Evolutionary conservation across 768 basidiomycete genomes (phyloP).

Genomic region (Trametes punicea): DNA sequence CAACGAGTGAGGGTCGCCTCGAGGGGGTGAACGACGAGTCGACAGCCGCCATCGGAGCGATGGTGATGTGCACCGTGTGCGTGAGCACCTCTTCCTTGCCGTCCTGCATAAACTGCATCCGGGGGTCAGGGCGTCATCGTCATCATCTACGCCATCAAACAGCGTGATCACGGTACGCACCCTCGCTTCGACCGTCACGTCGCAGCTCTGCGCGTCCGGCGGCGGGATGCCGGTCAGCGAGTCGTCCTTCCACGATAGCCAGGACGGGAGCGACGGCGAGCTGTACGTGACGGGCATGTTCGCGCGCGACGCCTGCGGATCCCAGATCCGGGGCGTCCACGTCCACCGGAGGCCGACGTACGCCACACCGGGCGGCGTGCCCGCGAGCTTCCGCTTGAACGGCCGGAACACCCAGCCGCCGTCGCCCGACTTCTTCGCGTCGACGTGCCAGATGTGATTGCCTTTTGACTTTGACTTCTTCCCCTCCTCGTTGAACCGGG

Average conservation of each 20-base stretch:
- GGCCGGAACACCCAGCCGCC: slow-evolving; percentile 85
- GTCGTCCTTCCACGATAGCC: slow-evolving; percentile 87
- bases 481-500: slow-evolving; percentile 97
- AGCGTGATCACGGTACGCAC: slow-evolving; percentile 39
- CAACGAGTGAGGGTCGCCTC: slow-evolving; percentile 46
- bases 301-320: slow-evolving; percentile 85
- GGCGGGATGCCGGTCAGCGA: slow-evolving; percentile 79
- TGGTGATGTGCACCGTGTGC: slow-evolving; percentile 65
- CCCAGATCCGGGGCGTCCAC: slow-evolving; percentile 95
- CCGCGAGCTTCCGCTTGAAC: slow-evolving; percentile 85
- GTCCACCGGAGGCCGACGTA: slow-evolving; percentile 79
- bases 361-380: slow-evolving; percentile 75
- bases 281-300: slow-evolving; percentile 76
- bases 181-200: slow-evolving; percentile 72
- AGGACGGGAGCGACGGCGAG: slow-evolving; percentile 78
- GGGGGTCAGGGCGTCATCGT: slow-evolving; percentile 13
- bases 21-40: slow-evolving; percentile 43
- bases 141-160: slow-evolving; percentile 5
- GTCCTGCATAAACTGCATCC: slow-evolving; percentile 61
- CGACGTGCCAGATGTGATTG: slow-evolving; percentile 99
- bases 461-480: slow-evolving; percentile 99
- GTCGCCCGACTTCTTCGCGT: slow-evolving; percentile 77
- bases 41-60: slow-evolving; percentile 61
- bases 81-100: slow-evolving; percentile 67
- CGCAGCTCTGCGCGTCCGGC: slow-evolving; percentile 69